A percentile compares a stretch with the other conserved stretches of the same genome.
phyloP scores from a whole-genome alignment of 257 asterid genomes.

The Nicotiana benthamiana region DNA sequence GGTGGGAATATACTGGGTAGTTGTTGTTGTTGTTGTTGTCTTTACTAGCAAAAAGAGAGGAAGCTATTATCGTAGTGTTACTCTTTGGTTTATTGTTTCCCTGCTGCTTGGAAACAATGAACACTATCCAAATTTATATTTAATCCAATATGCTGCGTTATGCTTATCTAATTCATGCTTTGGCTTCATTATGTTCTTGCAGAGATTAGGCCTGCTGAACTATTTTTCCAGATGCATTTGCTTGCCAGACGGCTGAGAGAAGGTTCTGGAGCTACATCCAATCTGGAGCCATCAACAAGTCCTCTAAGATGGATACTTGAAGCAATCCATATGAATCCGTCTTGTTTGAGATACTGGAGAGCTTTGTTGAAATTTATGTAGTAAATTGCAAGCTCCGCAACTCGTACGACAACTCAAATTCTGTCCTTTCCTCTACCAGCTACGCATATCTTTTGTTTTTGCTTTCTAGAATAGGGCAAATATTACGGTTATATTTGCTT shows the following conservation, averaged over 20 bases:
- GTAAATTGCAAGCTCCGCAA: neutral
- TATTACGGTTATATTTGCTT: neutral
- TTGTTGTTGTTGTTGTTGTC: too few relatives aligned
- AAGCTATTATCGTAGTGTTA: neutral
- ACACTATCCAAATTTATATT: neutral
- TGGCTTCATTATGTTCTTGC: constrained; percentile 22
- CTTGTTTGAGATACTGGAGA: constrained; percentile 83
- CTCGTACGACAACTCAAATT: neutral
- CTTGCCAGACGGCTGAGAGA: constrained; percentile 29
- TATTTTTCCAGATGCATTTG: constrained; percentile 81
- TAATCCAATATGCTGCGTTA: neutral
- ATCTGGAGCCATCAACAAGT: constrained; percentile 15
- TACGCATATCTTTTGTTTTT: neutral
- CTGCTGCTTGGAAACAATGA: neutral
- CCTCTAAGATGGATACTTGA: constrained; percentile 54
- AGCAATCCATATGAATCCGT: constrained; percentile 80
- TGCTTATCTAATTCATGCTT: neutral
- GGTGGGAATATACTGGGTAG: too few relatives aligned
- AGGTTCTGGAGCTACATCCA: constrained; percentile 17
- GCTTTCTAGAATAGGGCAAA: neutral
- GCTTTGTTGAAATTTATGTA: constrained; percentile 22
- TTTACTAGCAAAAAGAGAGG: neutral
- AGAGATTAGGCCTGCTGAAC: constrained; percentile 78
- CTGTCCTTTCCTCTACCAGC: neutral
- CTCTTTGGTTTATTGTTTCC: neutral